Base-by-base conservation (phyloP, 108 stramenopile species). In the Nannochloropsis granulata region DNA sequence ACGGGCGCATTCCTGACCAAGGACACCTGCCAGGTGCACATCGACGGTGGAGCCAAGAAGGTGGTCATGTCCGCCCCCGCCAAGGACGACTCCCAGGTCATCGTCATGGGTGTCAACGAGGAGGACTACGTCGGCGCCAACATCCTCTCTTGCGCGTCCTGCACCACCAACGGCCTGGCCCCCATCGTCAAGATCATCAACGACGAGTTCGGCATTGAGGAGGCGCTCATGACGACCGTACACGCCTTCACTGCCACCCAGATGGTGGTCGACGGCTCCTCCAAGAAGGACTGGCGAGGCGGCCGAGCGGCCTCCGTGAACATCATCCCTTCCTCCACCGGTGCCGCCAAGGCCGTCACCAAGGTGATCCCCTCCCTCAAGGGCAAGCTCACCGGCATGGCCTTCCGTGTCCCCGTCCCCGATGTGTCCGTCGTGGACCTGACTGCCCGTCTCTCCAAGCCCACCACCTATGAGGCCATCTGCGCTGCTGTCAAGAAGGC, bases 211-310 rank as follows among this genome's bases (percentile, higher is more conserved):
- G 96, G 93, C 85, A 99, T 99, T 87, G 93, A 95, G 85, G 95
- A 96, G 91, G 97, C 94, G 82, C 96, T 99, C 91, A 99, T 99
- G 98, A 99, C 98, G 93, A 99, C 98, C 82, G 98, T 99, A 86
- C 98, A 99, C 93, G 97, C 98, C 94, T 96, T 97, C 95, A 99
- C 98, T 80, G 96, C 98, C 92, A 98, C 97, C 90, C 98, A 99
- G 92, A 94, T 94, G 83, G 95, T 96, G 82, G 98, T 99, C 84
- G 98, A 99, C 92, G 92, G 91, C n/a, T 95, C 96, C 89, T 97
- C 96, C 90, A 94, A 95, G 85, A 99, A 99, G 94, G 98, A 99
- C 96, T 99, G 98, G 98, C 96, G 98, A 82, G 98, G 97, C 90
- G 98, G 98, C 91, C 97, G 98, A 92, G 94, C 96, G 86, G 98